phyloP scores from a whole-genome alignment of 768 basidiomycete species.

The Suillus paluster region DNA sequence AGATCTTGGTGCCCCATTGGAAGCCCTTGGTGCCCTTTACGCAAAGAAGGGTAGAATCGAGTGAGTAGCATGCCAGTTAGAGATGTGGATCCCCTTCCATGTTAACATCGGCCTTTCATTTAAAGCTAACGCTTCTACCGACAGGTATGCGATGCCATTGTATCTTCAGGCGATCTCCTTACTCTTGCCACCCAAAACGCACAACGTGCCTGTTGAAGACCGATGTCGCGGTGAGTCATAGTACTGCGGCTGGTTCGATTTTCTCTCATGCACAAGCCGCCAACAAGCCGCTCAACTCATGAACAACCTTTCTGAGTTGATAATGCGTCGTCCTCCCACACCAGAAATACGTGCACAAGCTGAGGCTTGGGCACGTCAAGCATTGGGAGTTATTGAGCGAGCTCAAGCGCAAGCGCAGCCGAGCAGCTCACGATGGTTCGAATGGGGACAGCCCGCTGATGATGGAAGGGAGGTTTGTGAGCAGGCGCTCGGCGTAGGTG shows the following conservation, averaged over 20 bases:
- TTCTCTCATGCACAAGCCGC: not conserved
- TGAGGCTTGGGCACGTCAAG: constrained; percentile 65
- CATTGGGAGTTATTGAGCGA: constrained; percentile 39
- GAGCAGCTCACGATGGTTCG: constrained; percentile 12
- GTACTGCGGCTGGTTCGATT: not conserved
- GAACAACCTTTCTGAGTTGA: constrained; percentile 51
- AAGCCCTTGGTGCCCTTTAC: constrained; percentile 68
- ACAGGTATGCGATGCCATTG: constrained; percentile 64
- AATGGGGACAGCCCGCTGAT: constrained; percentile 19
- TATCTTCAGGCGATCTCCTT: constrained; percentile 69
- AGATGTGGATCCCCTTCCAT: not conserved
- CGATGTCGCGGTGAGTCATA: constrained; percentile 59
- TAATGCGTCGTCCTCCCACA: constrained; percentile 42
- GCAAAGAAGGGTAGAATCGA: constrained; percentile 57
- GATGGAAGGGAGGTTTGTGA: constrained; percentile 50
- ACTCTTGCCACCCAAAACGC: constrained; percentile 49
- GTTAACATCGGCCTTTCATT: not conserved
- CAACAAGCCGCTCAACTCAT: constrained; percentile 48
- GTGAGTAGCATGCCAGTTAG: constrained; percentile 13
- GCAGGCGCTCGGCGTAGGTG: constrained; percentile 55
- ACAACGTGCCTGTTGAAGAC: constrained; percentile 45
- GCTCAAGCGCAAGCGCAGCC: constrained; percentile 27
- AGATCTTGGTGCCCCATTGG: constrained; percentile 70
- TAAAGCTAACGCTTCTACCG: not conserved
- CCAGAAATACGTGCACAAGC: constrained; percentile 47